Conservation (phyloP, 805 yeast genomes). For the Sugiyamaella marilandica region DNA sequence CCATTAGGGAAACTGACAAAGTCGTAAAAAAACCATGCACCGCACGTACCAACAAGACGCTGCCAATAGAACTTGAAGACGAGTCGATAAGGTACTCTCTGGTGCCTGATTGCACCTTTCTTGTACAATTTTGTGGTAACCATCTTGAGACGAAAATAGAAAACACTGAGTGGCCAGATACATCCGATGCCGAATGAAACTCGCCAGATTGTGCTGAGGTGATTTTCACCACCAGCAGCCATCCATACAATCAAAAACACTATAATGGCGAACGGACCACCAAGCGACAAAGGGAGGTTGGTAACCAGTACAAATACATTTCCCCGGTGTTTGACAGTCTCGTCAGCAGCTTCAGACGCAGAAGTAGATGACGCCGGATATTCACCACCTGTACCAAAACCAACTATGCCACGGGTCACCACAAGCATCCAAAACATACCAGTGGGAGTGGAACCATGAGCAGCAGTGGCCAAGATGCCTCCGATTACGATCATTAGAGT, state of each 20-base stretch:
- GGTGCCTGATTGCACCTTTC: constrained; percentile 54
- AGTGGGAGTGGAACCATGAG: constrained; percentile 52
- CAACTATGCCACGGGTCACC: constrained; percentile 69
- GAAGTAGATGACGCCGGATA: constrained; percentile 65
- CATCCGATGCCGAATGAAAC: constrained; percentile 67
- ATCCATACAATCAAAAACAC: constrained; percentile 64
- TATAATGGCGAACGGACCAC: constrained; percentile 72
- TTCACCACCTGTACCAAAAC: constrained; percentile 77
- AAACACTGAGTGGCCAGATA: constrained; percentile 69
- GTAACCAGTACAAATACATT: constrained; percentile 62
- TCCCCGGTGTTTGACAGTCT: constrained; percentile 54
- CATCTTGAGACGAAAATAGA: constrained; percentile 68
- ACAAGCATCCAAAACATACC: constrained; percentile 78
- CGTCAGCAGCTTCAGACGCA: constrained; percentile 72
- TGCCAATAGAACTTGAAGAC: constrained; percentile 65
- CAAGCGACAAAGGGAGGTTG: constrained; percentile 66
- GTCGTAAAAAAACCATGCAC: constrained; percentile 76
- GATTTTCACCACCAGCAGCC: constrained; percentile 44
- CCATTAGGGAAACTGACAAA: constrained; percentile 80
- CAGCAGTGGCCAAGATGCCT: constrained; percentile 61
- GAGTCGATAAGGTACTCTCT: constrained; percentile 52
- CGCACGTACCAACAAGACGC: constrained; percentile 63
- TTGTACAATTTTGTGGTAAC: constrained; percentile 60
- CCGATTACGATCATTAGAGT: constrained; percentile 60
- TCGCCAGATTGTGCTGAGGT: constrained; percentile 57